These are phyloP conservation scores for Exophiala xenobiotica DNA, from an alignment of 2,329 filamentous ascomycete species.

Conservation along the genomic window DNA sequence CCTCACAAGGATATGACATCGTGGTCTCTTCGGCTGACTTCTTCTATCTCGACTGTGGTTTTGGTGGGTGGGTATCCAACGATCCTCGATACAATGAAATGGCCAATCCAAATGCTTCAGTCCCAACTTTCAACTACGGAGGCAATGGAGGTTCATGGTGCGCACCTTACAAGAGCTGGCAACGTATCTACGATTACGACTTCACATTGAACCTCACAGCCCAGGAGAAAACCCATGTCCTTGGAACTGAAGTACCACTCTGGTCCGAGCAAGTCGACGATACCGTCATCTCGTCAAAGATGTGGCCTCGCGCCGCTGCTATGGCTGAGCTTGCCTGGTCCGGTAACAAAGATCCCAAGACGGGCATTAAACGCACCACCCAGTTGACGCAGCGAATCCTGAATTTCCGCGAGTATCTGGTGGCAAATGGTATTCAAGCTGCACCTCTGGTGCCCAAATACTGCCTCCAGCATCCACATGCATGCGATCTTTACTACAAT, in stretches of 20 bases:
- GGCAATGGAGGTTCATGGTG: constrained; percentile 58
- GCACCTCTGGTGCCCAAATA: constrained; percentile 57
- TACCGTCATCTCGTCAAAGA: constrained; percentile 48
- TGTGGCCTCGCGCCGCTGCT: constrained; percentile 59
- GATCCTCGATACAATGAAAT: constrained; percentile 57
- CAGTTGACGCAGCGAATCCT: constrained; percentile 56
- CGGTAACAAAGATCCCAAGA: constrained; percentile 50
- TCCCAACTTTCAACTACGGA: constrained; percentile 55
- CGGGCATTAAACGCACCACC: constrained; percentile 53
- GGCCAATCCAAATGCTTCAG: constrained; percentile 49
- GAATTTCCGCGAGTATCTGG: constrained; percentile 60
- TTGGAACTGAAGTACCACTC: constrained; percentile 54
- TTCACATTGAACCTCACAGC: constrained; percentile 52
- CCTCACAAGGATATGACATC: constrained; percentile 52
- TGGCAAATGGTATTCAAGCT: constrained; percentile 55
- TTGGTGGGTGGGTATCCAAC: constrained; percentile 55
- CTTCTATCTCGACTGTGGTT: constrained; percentile 58
- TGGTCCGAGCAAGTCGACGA: constrained; percentile 59
- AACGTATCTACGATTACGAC: constrained; percentile 60
- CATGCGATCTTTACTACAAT: constrained; percentile 56
- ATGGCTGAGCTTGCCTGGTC: constrained; percentile 58
- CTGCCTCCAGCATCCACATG: constrained; percentile 58
- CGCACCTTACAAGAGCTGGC: constrained; percentile 60
- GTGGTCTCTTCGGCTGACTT: constrained; percentile 58
- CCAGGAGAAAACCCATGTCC: constrained; percentile 48